These are phyloP conservation scores for Uromyces viciae-fabae DNA, from an alignment of 1,284 basidiomycete genomes.

Conservation along the genomic window DNA sequence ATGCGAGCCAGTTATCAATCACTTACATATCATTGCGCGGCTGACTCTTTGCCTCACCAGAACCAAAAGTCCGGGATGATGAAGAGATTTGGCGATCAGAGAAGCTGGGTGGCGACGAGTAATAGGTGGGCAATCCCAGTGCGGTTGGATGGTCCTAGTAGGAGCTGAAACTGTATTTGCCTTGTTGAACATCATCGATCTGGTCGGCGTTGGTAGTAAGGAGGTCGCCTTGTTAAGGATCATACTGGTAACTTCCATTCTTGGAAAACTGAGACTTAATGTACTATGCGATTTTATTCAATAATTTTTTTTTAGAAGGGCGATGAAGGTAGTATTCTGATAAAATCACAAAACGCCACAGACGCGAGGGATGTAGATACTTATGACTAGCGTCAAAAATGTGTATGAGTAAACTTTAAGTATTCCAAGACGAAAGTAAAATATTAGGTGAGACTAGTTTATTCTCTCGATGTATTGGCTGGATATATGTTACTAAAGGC, in stretches of 20 bases:
- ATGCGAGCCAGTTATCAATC: neutral
- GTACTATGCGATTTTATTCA: neutral
- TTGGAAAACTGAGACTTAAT: neutral
- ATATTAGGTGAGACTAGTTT: neutral
- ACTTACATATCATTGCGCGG: constrained; percentile 68
- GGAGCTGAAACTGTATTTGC: no score
- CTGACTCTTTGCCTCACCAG: constrained; percentile 74
- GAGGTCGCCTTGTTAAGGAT: constrained; percentile 8
- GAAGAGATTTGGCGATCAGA: constrained; percentile 65
- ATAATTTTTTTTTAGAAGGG: neutral
- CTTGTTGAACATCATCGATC: no score
- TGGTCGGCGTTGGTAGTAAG: neutral
- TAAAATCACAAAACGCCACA: no score
- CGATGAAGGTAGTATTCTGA: neutral
- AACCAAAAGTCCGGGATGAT: constrained; percentile 71
- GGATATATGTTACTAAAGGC: neutral
- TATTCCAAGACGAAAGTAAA: neutral
- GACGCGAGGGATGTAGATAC: no score
- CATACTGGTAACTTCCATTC: constrained; percentile 1
- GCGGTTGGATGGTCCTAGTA: constrained; percentile 46
- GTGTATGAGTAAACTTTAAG: neutral
- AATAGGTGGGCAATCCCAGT: constrained; percentile 57
- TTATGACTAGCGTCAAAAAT: no score
- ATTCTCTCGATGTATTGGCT: neutral
- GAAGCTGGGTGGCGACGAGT: constrained; percentile 62